These are phyloP conservation scores for Penicillium maclennaniae DNA, from an alignment of 495 filamentous ascomycete species.

Conservation along the genomic window DNA sequence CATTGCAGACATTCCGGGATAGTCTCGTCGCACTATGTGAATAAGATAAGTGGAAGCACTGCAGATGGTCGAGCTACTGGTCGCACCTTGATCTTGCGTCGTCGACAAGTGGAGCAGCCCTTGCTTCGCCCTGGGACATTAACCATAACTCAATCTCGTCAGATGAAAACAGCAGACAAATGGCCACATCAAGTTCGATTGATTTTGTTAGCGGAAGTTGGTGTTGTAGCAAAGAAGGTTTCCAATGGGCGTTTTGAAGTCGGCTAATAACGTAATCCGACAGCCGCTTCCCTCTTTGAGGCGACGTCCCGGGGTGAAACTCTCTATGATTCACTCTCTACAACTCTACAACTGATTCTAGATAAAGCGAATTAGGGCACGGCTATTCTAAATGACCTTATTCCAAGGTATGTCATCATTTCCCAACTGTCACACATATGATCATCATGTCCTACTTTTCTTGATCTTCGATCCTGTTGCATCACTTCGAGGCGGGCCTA, in stretches of 20 bases:
- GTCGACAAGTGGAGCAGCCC: slow-evolving; percentile 11
- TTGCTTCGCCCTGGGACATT: slow-evolving; percentile 15
- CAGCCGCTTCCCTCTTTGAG: neutral
- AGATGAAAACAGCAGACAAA: neutral
- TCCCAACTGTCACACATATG: neutral
- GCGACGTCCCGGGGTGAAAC: neutral
- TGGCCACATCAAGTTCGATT: neutral
- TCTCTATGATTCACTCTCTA: neutral
- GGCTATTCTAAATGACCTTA: neutral
- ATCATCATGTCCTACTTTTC: neutral
- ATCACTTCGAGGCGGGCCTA: neutral
- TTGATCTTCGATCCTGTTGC: neutral
- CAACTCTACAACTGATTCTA: neutral
- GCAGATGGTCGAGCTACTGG: neutral
- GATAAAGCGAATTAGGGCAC: neutral
- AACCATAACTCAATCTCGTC: slow-evolving; percentile 5
- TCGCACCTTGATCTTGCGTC: slow-evolving; percentile 11
- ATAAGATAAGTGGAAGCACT: neutral
- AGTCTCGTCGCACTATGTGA: slow-evolving; percentile 7
- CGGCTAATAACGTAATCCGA: neutral
- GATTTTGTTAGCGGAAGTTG: no score
- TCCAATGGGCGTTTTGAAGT: neutral
- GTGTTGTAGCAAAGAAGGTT: neutral
- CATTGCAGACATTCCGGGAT: slow-evolving; percentile 11
- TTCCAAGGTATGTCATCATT: neutral